phyloP scores from a whole-genome alignment of 2,329 filamentous ascomycete species.

The Xylariaceae sp. region DNA sequence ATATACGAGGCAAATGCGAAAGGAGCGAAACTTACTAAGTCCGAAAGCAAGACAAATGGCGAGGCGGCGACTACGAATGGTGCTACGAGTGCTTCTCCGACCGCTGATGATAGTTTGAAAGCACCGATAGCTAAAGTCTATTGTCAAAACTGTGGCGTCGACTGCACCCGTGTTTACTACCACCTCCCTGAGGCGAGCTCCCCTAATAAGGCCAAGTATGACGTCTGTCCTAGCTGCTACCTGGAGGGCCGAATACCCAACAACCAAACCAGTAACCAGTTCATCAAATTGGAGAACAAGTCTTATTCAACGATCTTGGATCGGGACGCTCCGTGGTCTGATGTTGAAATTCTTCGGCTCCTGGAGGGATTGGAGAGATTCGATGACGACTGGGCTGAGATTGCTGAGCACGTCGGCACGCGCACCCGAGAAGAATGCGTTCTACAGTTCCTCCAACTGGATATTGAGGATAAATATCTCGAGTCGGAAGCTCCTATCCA shows the following conservation, averaged over 20 bases:
- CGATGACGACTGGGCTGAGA: constrained; percentile 93
- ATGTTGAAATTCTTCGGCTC: constrained; percentile 84
- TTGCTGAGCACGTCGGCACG: constrained; percentile 89
- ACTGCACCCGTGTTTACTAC: constrained; percentile 72
- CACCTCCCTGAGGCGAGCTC: constrained; percentile 62
- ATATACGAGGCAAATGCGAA: constrained; percentile 94
- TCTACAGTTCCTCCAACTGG: constrained; percentile 91
- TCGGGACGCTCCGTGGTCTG: constrained; percentile 86
- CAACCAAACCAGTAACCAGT: constrained; percentile 78
- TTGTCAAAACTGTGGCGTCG: constrained; percentile 89
- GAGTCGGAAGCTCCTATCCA: constrained; percentile 69
- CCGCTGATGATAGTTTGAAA: constrained; percentile 63
- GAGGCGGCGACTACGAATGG: constrained; percentile 72
- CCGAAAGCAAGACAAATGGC: constrained; percentile 74
- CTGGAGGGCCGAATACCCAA: constrained; percentile 80
- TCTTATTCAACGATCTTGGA: constrained; percentile 78
- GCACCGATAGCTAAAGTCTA: constrained; percentile 70
- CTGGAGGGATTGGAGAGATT: constrained; percentile 90
- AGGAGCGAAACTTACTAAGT: constrained; percentile 68
- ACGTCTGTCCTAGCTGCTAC: constrained; percentile 90
- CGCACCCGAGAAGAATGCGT: constrained; percentile 95
- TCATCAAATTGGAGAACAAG: constrained; percentile 87
- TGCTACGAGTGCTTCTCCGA: constrained; percentile 45
- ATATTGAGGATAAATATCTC: constrained; percentile 96
- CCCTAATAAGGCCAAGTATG: constrained; percentile 70